Evolutionary conservation across 208 protist species (phyloP).

Genomic region (Acanthamoeba castellanii): DNA sequence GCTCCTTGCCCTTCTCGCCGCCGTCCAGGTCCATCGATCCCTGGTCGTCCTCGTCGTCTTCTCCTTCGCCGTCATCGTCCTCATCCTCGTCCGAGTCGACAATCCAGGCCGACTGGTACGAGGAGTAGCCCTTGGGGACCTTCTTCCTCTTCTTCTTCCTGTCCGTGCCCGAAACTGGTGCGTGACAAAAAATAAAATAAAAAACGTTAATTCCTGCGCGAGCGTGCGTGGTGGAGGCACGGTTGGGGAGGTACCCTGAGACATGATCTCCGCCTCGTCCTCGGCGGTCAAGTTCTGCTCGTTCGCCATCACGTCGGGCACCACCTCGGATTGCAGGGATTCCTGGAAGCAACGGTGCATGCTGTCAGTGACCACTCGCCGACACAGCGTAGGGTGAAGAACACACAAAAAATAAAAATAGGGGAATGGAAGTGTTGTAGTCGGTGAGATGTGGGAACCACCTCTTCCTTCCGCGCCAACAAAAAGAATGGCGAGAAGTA

Average conservation of each 20-base stretch:
- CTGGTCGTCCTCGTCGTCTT: slow-evolving; percentile 75
- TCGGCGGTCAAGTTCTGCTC: slow-evolving; percentile 71
- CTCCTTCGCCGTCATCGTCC: slow-evolving; percentile 68
- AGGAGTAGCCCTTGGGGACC: slow-evolving; percentile 86
- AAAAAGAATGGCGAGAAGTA: slow-evolving; percentile 21
- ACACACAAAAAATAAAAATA: too few species aligned
- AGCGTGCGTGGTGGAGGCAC: neutral
- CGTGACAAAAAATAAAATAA: neutral
- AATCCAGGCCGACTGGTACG: slow-evolving; percentile 90
- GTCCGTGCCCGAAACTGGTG: neutral
- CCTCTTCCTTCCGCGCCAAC: neutral
- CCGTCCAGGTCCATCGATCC: slow-evolving; percentile 69
- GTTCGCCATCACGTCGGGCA: slow-evolving; percentile 76
- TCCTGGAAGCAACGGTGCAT: neutral
- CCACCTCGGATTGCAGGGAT: slow-evolving; percentile 73
- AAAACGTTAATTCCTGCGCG: too few species aligned
- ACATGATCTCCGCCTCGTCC: slow-evolving; percentile 72
- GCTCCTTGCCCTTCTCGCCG: neutral
- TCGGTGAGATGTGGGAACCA: slow-evolving; percentile 7
- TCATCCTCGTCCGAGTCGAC: slow-evolving; percentile 81
- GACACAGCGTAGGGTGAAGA: neutral
- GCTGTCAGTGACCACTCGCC: neutral
- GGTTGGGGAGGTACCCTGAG: neutral
- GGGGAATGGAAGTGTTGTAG: too few species aligned
- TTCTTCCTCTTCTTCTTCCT: slow-evolving; percentile 68